These are phyloP conservation scores for Pseudocercospora cruenta DNA, from an alignment of 2,329 filamentous ascomycete genomes.

Conservation along the genomic window DNA sequence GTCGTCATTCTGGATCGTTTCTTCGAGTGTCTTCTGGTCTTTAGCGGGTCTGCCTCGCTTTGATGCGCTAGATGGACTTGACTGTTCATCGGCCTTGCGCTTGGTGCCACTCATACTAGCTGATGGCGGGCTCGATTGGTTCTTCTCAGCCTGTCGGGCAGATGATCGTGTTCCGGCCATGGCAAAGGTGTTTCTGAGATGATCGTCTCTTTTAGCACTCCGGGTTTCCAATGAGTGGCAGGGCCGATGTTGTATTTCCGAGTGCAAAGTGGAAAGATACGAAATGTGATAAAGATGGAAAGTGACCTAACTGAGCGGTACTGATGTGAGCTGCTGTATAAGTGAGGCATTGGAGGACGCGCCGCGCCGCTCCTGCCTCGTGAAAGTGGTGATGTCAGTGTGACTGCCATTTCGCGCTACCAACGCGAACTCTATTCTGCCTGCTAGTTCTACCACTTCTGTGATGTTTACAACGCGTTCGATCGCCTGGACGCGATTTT, in stretches of 20 bases:
- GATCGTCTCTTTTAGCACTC: not conserved
- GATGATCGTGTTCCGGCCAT: conserved; percentile 22
- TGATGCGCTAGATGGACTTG: conserved; percentile 44
- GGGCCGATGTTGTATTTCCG: not conserved
- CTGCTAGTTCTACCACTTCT: not conserved
- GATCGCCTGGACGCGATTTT: too few relatives aligned
- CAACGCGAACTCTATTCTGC: not conserved
- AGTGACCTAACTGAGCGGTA: not conserved
- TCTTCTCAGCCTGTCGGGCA: conserved; percentile 14
- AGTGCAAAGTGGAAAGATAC: not conserved
- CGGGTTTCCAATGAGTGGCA: not conserved
- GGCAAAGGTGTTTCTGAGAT: not conserved
- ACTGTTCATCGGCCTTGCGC: conserved; percentile 22
- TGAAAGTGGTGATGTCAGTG: conserved; percentile 3
- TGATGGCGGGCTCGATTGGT: conserved; percentile 3
- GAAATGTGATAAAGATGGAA: not conserved
- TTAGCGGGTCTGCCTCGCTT: conserved; percentile 44
- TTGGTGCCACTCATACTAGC: conserved; percentile 19
- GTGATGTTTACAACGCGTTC: too few relatives aligned
- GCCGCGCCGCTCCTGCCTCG: not conserved
- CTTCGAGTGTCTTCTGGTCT: conserved; percentile 59
- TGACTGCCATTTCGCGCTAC: conserved; percentile 5
- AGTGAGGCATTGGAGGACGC: not conserved
- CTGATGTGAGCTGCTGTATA: not conserved
- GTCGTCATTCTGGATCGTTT: conserved; percentile 39